Base-by-base conservation (phyloP, 192 early-diverging fungal species). In the Chytriomyces sp. region DNA sequence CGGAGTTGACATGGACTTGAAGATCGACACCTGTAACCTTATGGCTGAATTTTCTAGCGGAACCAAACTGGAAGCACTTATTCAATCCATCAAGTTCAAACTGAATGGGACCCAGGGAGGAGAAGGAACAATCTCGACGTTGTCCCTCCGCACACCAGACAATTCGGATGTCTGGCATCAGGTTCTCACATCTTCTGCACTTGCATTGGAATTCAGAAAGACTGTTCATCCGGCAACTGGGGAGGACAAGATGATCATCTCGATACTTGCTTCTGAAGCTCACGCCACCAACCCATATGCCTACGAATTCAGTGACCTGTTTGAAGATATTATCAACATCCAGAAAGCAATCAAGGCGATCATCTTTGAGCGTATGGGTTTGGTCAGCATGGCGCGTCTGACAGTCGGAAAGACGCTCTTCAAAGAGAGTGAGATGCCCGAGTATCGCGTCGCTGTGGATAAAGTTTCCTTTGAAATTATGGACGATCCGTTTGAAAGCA, bases 401-500 rank as follows among this genome's bases (percentile, higher is more conserved):
- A 62, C 66, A 3, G 12, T 64, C n/a, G 70, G 63, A 22, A 58
- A 59, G 25, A 69, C 64, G 12, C 56, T 33, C 5, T 44, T 69
- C 19, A 30, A 33, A 14, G 12, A 39, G 8, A 73, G 53, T 25
- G 38, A 70, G 26, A 79, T 60, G 40, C 60, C 73, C 52, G 59
- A 64, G 37, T 49, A 76, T 56, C 39, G 53, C 34, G 69, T 75
- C 5, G 17, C n/a, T 19, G 40, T 85, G 6, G 62, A 37, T 22
- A 57, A 70, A 31, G 55, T 63, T n/a, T 19, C 34, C 2, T 58
- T 84, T 25, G 17, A 54, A 6, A 39, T 86, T 22, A n/a, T 68
- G 53, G 82, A 87, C 37, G 72, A 77, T 53, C 66, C 49, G 17
- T 87, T 87, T 73, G 85, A 87, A 64, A 49, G 72, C 7, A 59